Conservation (phyloP, 345 rosid species). For the Bruguiera sexangula region DNA sequence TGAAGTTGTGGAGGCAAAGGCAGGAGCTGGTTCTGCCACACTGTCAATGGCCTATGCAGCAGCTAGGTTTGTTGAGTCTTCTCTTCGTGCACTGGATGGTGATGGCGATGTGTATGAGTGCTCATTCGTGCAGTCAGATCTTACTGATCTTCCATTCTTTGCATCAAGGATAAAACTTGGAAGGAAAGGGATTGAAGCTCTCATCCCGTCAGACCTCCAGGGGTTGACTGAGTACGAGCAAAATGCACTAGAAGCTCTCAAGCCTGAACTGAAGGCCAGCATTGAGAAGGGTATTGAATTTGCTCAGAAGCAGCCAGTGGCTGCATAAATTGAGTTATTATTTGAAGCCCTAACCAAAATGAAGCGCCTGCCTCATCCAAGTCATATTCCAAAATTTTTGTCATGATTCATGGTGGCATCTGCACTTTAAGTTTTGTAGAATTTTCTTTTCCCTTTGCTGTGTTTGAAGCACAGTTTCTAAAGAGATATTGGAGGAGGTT, state of each 20-base stretch:
- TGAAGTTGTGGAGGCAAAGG: conserved; percentile 97
- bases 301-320: conserved; percentile 54
- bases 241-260: conserved; percentile 76
- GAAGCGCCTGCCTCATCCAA: not conserved
- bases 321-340: conserved; percentile 35
- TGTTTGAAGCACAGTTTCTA: conserved; percentile 5
- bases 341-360: not conserved
- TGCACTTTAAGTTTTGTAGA: conserved; percentile 34
- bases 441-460: conserved; percentile 13
- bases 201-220: conserved; percentile 63
- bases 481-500: conserved; percentile 9
- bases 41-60: conserved; percentile 98
- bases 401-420: conserved; percentile 16
- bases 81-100: conserved; percentile 91
- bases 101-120: conserved; percentile 89
- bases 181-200: conserved; percentile 74
- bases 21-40: conserved; percentile 95
- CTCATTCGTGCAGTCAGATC: conserved; percentile 64
- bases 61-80: conserved; percentile 91
- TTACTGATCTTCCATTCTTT: conserved; percentile 83
- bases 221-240: conserved; percentile 76
- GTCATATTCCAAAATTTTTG: conserved; percentile 1
- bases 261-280: conserved; percentile 76
- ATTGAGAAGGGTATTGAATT: conserved; percentile 82
- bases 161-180: conserved; percentile 88